Evolutionary conservation across 306 rosid genomes (phyloP).

Genomic region (Prunus persica): Prunus_persica_NCBIv2 NC_034009.1:28945001-28945500

Average conservation of each 20-base stretch:
- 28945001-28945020: background rate
- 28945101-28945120: conserved; percentile 60
- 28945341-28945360: background rate
- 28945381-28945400: background rate
- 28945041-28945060: background rate
- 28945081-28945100: conserved; percentile 20
- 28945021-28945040: background rate
- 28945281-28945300: background rate
- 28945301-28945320: background rate
- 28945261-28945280: background rate
- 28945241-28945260: conserved; percentile 44
- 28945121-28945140: conserved; percentile 69
- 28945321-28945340: background rate
- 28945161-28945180: conserved; percentile 92
- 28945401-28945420: background rate
- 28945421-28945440: background rate
- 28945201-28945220: conserved; percentile 95
- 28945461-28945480: background rate
- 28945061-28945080: background rate
- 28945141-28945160: conserved; percentile 70
- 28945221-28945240: conserved; percentile 66
- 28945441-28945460: background rate
- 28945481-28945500: background rate
- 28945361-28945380: background rate
- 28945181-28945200: conserved; percentile 79